Base-by-base conservation (phyloP, 1,139 yeast species). In the Blastobotrys arbuscula region DNA sequence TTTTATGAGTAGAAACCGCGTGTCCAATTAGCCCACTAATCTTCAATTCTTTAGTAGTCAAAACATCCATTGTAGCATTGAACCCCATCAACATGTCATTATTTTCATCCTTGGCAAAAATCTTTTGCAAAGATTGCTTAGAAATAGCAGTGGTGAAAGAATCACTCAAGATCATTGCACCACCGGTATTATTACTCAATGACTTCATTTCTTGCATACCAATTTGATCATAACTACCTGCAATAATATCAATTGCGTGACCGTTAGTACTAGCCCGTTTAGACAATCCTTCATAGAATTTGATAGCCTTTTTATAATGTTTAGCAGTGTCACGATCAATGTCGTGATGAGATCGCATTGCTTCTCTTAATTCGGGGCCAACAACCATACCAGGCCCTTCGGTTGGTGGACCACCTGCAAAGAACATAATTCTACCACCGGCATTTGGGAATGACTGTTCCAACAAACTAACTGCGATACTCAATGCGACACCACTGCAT, bases 191-290 rank as follows among this genome's bases (percentile, higher is more conserved):
- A 70, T 88, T 87, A 52, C 95, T 78, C 60, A 94, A 73, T 52
- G 85, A 77, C 69, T 88, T 87, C 97, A 92, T 92, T 73, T 92
- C 99, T 59, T 85, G 83, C 78, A 92, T 83, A 66, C 99, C 99
- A 56, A 90, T 86, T 74, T 92, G 98, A 71, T 92, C 99, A 66
- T 89, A 90, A 71, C 97, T 89, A 53, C 98, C 98, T 36, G 96
- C 97, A 71, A 89, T 90, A 47, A 92, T 81, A 69, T 92, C 98
- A 48, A 92, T 82, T 21, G 94, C 80, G 63, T 89, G 97, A 23
- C 94, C 87, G 64, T 87, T 85, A 48, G 79, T 77, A 28, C 86
- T 72, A 13, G 83, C 83, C 58, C 85, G 84, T 49, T 81, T 78
- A 36, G 96, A 87, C 46, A 92, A 67, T 26, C 76, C 74, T 56